A percentile compares a stretch with the other conserved stretches of the same genome.
Conservation (phyloP, 208 protist genomes). For the Leishmania tropica region DNA sequence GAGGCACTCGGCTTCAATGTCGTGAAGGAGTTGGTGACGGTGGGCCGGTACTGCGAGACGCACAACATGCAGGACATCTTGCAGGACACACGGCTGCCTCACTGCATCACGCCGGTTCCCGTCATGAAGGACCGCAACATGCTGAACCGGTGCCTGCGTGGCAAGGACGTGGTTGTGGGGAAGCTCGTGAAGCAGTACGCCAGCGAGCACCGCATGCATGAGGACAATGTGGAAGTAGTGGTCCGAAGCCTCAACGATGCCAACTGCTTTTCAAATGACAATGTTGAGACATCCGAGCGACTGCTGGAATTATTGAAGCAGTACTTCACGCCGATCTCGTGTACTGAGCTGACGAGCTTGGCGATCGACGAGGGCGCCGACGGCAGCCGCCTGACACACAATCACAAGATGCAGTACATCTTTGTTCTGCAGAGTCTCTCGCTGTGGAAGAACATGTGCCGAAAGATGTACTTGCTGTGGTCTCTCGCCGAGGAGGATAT, state of each 20-base stretch:
- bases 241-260: constrained; percentile 92
- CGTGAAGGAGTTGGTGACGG: constrained; percentile 76
- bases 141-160: constrained; percentile 86
- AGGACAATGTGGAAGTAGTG: constrained; percentile 74
- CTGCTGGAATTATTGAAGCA: constrained; percentile 76
- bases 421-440: constrained; percentile 97
- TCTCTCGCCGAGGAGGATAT: constrained; percentile 95
- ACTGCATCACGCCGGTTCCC: constrained; percentile 92
- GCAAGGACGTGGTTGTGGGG: constrained; percentile 84
- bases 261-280: constrained; percentile 91
- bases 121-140: constrained; percentile 58
- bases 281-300: constrained; percentile 71
- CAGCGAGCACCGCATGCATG: constrained; percentile 18
- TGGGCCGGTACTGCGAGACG: constrained; percentile 65
- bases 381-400: constrained; percentile 95
- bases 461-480: constrained; percentile 91
- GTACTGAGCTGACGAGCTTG: constrained; percentile 51
- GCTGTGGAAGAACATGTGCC: constrained; percentile 95
- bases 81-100: constrained; percentile 65
- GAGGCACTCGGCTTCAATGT: constrained; percentile 85
- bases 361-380: constrained; percentile 80
- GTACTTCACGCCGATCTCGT: constrained; percentile 72
- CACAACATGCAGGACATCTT: constrained; percentile 65
- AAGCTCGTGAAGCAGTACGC: constrained; percentile 72
- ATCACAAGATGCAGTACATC: constrained; percentile 93